Evolutionary conservation across 1,284 basidiomycete genomes (phyloP).

Genomic region (Fereydounia khargensis): DNA sequence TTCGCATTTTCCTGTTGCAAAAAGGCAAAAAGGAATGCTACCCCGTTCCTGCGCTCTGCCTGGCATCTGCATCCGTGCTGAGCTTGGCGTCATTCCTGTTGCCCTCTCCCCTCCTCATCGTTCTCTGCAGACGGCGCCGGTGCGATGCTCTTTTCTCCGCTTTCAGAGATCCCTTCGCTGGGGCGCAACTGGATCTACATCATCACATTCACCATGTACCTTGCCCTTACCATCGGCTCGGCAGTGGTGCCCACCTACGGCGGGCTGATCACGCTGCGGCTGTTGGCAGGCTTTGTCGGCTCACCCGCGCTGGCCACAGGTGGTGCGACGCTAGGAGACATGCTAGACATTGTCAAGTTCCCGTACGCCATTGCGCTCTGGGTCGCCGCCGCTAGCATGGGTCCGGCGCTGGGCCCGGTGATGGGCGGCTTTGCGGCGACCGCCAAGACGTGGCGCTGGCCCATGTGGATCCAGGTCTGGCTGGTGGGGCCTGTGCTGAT

Average conservation of each 20-base stretch:
- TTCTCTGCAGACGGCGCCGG: conserved; percentile 41
- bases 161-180: conserved; percentile 53
- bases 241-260: conserved; percentile 21
- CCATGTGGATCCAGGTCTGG: conserved; percentile 57
- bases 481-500: conserved; percentile 47
- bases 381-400: conserved; percentile 30
- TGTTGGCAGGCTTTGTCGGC: conserved; percentile 41
- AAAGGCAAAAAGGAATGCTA: too few species aligned
- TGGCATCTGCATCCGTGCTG: too few species aligned
- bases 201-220: conserved; percentile 31
- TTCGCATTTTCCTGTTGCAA: too few species aligned
- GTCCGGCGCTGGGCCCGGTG: conserved; percentile 38
- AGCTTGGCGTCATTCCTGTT: too few species aligned
- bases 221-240: conserved; percentile 32
- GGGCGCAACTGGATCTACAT: conserved; percentile 41
- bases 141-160: conserved; percentile 53
- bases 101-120: too few species aligned
- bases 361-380: conserved; percentile 21
- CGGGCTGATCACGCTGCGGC: conserved; percentile 38
- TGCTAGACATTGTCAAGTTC: conserved; percentile 7
- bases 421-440: conserved; percentile 40
- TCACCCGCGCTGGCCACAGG: conserved; percentile 43
- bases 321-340: conserved; percentile 42
- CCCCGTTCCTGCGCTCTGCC: too few species aligned
- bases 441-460: conserved; percentile 37